A percentile compares a stretch with the other conserved stretches of the same genome.
These are phyloP conservation scores for Penicillium ucsense DNA, from an alignment of 495 filamentous ascomycete genomes.

Conservation along the genomic window DNA sequence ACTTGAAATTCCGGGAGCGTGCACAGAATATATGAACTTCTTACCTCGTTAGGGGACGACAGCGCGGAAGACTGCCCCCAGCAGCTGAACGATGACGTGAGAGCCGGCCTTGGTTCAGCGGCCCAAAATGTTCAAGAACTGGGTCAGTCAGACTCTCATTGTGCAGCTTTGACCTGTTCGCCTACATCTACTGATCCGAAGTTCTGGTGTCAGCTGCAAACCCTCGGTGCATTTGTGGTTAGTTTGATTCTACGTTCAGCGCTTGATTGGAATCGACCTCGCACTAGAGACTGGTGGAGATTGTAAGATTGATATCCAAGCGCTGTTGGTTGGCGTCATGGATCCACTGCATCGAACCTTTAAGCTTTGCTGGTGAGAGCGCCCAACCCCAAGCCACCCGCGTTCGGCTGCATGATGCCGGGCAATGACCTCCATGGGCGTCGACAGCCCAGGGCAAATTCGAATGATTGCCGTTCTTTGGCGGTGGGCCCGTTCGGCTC, in stretches of 20 bases:
- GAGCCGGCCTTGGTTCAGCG: not conserved
- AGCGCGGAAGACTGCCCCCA: not conserved
- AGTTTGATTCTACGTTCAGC: too few species aligned
- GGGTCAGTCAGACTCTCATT: not conserved
- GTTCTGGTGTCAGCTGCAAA: not conserved
- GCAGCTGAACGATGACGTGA: not conserved
- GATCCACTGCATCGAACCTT: not conserved
- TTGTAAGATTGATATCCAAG: too few species aligned
- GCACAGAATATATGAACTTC: not conserved
- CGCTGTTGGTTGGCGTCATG: not conserved
- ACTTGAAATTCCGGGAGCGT: not conserved
- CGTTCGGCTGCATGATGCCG: not conserved
- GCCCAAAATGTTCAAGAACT: not conserved
- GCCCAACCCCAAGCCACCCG: not conserved
- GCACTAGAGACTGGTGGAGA: too few species aligned
- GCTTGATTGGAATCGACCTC: too few species aligned
- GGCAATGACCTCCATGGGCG: not conserved
- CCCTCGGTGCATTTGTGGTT: not conserved
- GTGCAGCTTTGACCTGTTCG: not conserved
- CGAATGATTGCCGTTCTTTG: too few species aligned
- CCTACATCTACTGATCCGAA: not conserved
- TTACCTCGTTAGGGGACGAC: not conserved
- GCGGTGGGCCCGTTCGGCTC: too few species aligned
- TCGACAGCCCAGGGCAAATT: too few species aligned
- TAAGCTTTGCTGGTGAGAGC: not conserved